Base-by-base conservation (phyloP, 2,329 filamentous ascomycete genomes). In the Aureobasidium sp. region DNA sequence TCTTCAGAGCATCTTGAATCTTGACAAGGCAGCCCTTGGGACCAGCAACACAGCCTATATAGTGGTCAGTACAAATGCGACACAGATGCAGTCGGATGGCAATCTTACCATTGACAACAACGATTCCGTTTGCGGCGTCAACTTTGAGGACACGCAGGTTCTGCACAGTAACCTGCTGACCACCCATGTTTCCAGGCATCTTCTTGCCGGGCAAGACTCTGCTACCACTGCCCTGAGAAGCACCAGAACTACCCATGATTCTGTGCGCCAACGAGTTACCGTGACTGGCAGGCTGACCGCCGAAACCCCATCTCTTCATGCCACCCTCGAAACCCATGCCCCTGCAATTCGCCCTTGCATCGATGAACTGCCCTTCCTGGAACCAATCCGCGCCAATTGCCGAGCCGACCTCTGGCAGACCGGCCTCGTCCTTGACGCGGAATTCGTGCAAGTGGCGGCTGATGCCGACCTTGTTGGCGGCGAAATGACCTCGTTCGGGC, bases 101-200 rank as follows among this genome's bases (percentile, higher is more conserved):
- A 3, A 19, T 55, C 73, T 55, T 73, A 79, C 91, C 93, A 71
- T 86, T 88, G 59, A 98, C 84, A 50, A 96, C 81, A 55, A 98
- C 82, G 62, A 95, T 81, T 17, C 93, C 93, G 64, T 90, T 85
- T 68, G 87, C 85, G 62, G 84, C 79, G 71, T 97, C 90, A 29
- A 95, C 85, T 75, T 89, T 85, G 68, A 98, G 73, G 50, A 98
- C 83, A 71, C 85, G 87, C 62, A 97, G 74, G 71, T 95, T 96
- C 78, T 96, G 90, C 55, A 93, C 79, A 42, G 93, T 98, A 53
- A 90, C 86, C 61, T 81, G 83, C 70, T 95, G 80, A 60, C 86
- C 87, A 59, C 93, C 93, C 93, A 98, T 97, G 56, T 88, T 83
- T 53, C 93, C 93, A 3, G 93, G 83, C 93, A 98, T 98, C 74